These are phyloP conservation scores for Podospora didyma DNA, from an alignment of 495 filamentous ascomycete genomes.

Conservation along the genomic window DNA sequence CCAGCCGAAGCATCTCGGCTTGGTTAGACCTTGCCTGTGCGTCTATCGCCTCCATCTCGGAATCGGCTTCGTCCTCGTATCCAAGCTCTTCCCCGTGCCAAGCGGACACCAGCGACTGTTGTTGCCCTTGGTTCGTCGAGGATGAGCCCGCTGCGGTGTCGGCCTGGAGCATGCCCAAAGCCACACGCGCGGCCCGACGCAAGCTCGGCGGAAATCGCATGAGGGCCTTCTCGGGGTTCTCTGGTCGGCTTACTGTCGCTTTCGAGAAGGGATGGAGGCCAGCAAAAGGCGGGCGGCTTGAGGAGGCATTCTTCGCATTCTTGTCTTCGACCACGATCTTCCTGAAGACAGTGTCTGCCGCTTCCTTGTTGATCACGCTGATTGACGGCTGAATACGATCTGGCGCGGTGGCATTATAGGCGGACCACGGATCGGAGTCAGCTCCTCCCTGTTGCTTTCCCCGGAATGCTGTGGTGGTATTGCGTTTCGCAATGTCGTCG, in stretches of 20 bases:
- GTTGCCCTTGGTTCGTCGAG: too few species aligned
- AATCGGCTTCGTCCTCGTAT: neutral
- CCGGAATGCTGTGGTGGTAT: neutral
- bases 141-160: neutral
- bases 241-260: too few species aligned
- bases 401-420: too few species aligned
- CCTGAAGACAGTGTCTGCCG: too few species aligned
- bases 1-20: conserved; percentile 32
- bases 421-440: too few species aligned
- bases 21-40: conserved; percentile 18
- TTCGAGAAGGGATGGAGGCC: too few species aligned
- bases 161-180: conserved; percentile 26
- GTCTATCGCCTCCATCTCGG: neutral
- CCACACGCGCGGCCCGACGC: conserved; percentile 35
- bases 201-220: conserved; percentile 37
- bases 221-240: conserved; percentile 32
- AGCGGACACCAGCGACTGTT: neutral
- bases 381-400: neutral
- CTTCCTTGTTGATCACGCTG: conserved; percentile 34
- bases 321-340: too few species aligned
- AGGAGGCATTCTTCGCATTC: too few species aligned
- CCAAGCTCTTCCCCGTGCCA: neutral
- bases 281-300: too few species aligned
- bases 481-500: conserved; percentile 40
- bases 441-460: neutral